Evolutionary conservation across 345 rosid genomes (phyloP), one percentile per base, ranked within the genome.

Genomic region (Moricandia arvensis): DNA sequence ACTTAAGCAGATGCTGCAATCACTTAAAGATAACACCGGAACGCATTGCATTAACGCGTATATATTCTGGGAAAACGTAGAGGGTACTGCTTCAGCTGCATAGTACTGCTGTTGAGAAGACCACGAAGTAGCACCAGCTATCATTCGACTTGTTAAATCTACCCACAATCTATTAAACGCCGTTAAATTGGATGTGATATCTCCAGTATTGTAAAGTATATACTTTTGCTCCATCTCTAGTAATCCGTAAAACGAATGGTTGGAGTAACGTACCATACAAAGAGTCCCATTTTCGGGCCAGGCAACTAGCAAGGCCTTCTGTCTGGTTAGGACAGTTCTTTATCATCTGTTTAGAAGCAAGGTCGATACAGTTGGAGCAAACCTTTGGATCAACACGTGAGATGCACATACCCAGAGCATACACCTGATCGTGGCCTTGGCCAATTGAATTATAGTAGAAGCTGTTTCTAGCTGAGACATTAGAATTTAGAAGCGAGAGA

Each of bases 181-280:
- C 4, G 61, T 27, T 8, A 4, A 27, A 6, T 65, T 71, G 13
- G 5, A 27, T 53, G 57, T n/a, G 5, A 15, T 16, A 35, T 65
- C 58, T 55, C 21, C 45, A 0, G 18, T 64, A 37, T 64, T 26
- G 7, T 47, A 16, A n/a, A 12, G 3, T 11, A 1, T 6, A 33
- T 8, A 2, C 18, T 27, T 15, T 58, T 7, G 11, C 4, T 47
- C 6, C 18, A 47, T 7, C 18, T 17, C 59, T 0, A 74, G 47
- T 3, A 15, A 58, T 47, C 78, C 67, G 0, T 37, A 29, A 59
- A 75, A 75, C 5, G 34, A 45, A 17, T 6, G 35, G 68, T 59
- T 59, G 24, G 79, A 75, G 73, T 75, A 67, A 3, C 79, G 73
- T 66, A 75, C 73, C 49, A 75, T 34, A 10, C 79, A 75, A 58